phyloP scores from a whole-genome alignment of 1,284 basidiomycete genomes.

The Lignosus rhinocerotis region DNA sequence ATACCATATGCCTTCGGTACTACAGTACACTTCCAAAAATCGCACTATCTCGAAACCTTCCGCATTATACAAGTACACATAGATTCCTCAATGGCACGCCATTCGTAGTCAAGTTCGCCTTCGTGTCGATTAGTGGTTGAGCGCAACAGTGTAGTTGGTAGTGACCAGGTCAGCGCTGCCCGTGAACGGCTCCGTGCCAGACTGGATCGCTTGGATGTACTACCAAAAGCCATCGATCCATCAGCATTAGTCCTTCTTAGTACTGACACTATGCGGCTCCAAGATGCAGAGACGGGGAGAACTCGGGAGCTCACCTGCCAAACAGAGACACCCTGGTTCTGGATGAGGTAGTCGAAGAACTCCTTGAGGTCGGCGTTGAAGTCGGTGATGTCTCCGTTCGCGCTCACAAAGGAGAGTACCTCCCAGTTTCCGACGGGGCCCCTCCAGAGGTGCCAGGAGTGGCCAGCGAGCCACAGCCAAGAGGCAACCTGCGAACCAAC shows the following conservation, averaged over 20 bases:
- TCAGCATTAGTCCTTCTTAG: too few relatives aligned
- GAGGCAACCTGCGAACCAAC: slow-evolving; percentile 51
- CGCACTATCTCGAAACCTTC: too few relatives aligned
- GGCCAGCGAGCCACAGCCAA: slow-evolving; percentile 46
- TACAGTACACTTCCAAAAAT: too few relatives aligned
- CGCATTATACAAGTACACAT: too few relatives aligned
- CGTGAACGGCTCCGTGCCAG: slow-evolving; percentile 74
- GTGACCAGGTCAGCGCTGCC: slow-evolving; percentile 37
- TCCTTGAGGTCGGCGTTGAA: slow-evolving; percentile 57
- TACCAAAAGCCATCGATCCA: slow-evolving; percentile 20
- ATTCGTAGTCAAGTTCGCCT: too few relatives aligned
- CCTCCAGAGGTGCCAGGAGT: slow-evolving; percentile 58
- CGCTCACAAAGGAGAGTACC: slow-evolving; percentile 56
- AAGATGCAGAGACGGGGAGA: too few relatives aligned
- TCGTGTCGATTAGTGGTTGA: slow-evolving; percentile 10
- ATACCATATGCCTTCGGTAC: too few relatives aligned
- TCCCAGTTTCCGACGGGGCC: slow-evolving; percentile 59
- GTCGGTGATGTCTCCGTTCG: slow-evolving; percentile 47
- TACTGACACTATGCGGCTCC: too few relatives aligned
- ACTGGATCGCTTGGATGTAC: slow-evolving; percentile 64
- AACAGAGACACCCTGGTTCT: slow-evolving; percentile 29
- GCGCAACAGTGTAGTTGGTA: slow-evolving; percentile 28
- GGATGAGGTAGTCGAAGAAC: slow-evolving; percentile 45
- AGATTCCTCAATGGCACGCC: too few relatives aligned
- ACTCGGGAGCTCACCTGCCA: slow-evolving; percentile 24